Evolutionary conservation across 2,329 filamentous ascomycete species (phyloP), one percentile per base, ranked within the genome.

Genomic region (Neonectria ditissima): DNA sequence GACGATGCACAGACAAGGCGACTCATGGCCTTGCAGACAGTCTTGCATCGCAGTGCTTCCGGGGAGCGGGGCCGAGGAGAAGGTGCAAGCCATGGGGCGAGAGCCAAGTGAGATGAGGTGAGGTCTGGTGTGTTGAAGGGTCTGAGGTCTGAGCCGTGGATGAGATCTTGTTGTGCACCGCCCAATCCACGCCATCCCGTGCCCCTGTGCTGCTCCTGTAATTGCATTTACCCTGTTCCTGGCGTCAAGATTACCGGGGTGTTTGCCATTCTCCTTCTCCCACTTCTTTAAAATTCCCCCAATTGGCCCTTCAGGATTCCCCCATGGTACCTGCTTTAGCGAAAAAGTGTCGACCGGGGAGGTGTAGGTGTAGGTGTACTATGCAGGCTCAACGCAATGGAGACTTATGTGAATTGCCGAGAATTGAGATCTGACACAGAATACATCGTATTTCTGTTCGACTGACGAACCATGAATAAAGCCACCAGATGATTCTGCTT

Each of bases 41-140:
- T n/a, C 16, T 20, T 34, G n/a, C 28, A 47, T 18, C 41, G 26
- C 41, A 53, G n/a, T 34, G 14, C 59, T 28, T 52, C 55, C 51
- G 51, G 58, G 58, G 62, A 62, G 56, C 39, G 55, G 59, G 44
- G 63, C 63, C 63, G 59, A 59, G 28, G 20, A 41, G 48, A 16
- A 51, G 34, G 45, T 47, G 44, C 55, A 39, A 37, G 41, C 28
- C 43, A 65, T 65, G 63, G 63, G 59, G 55, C 20, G 59, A 65
- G 51, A 53, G 51, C 45, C 45, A 56, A 60, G 59, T 52, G 59
- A 60, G 59, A 65, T 65, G 64, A 64, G 56, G 61, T 60, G 63
- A 65, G 52, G 63, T 65, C 55, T 63, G 59, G 56, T 65, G 53
- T 57, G 47, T 55, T 60, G 56, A 59, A 24, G 43, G 62, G 54